These are phyloP conservation scores for Kodamaea leandrae DNA, from an alignment of 805 yeast species.

Conservation along the genomic window DNA sequence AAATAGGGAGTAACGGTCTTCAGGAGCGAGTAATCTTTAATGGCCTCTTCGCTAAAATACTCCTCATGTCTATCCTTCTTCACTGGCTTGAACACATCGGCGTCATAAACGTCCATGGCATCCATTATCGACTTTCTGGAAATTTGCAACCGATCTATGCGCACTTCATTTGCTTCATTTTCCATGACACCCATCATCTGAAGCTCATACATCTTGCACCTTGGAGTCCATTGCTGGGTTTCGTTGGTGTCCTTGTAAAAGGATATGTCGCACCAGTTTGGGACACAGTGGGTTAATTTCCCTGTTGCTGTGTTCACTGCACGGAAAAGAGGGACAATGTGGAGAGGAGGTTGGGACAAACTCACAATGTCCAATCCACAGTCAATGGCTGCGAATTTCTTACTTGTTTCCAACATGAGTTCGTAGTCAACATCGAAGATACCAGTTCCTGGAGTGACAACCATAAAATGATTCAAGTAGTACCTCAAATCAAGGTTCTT, in stretches of 20 bases:
- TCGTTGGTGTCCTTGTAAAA: slow-evolving; percentile 69
- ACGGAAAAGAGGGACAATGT: slow-evolving; percentile 85
- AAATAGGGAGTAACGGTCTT: slow-evolving; percentile 10
- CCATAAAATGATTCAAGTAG: slow-evolving; percentile 84
- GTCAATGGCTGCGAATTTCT: slow-evolving; percentile 72
- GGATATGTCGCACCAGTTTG: slow-evolving; percentile 93
- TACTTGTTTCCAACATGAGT: slow-evolving; percentile 69
- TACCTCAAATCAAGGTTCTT: slow-evolving; percentile 83
- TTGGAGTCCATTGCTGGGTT: slow-evolving; percentile 74
- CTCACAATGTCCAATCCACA: slow-evolving; percentile 87
- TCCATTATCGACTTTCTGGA: slow-evolving; percentile 45
- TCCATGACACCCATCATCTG: slow-evolving; percentile 99
- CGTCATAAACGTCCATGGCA: slow-evolving; percentile 69
- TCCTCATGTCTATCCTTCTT: slow-evolving; percentile 9
- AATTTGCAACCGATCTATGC: slow-evolving; percentile 56
- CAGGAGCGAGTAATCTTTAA: slow-evolving; percentile 7
- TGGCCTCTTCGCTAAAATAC: slow-evolving; percentile 10
- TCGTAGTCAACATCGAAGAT: slow-evolving; percentile 87
- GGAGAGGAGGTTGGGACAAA: slow-evolving; percentile 86
- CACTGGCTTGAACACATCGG: slow-evolving; percentile 45
- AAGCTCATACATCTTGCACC: slow-evolving; percentile 89
- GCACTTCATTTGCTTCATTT: slow-evolving; percentile 71
- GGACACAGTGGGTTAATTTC: slow-evolving; percentile 69
- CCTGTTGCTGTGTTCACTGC: slow-evolving; percentile 47
- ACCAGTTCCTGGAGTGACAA: slow-evolving; percentile 92